Evolutionary conservation across 805 yeast species (phyloP), one percentile per base, ranked within the genome.

Genomic region (Saccharomycopsis sp.): DNA sequence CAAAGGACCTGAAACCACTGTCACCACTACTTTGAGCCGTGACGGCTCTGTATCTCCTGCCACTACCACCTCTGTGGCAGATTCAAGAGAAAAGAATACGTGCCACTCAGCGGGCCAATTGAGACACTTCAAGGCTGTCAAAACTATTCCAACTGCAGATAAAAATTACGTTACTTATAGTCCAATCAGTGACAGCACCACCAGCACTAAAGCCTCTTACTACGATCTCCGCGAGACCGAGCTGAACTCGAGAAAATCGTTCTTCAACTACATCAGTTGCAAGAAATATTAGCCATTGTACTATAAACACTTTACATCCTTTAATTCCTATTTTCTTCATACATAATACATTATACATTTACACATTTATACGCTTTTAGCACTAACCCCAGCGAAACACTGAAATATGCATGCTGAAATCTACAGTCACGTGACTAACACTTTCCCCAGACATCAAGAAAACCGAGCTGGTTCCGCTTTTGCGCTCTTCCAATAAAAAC

Each of bases 251-350:
- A 56, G 59, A 52, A 56, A 56, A 38, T 52, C 59, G 20, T 42
- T 56, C 12, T 29, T 56, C 23, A 52, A 56, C 22, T 56, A 41
- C 23, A 49, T 56, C 20, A 29, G 47, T 25, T 56, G 59, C 53
- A 42, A 54, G 53, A 19, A 19, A 19, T 54, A 17, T 29, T 29
- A 12, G 12, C 38, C 38, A 29, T 29, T 29, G 38, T 29, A 29
- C 5, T 29, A 29, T 29, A n/a, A n/a, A n/a, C n/a, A n/a, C n/a
- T n/a, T n/a, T n/a, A n/a, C n/a, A n/a, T n/a, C n/a, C n/a, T n/a
- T n/a, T n/a, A n/a, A n/a, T n/a, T n/a, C n/a, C n/a, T n/a, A n/a
- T n/a, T n/a, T n/a, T n/a, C n/a, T n/a, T n/a, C n/a, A n/a, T n/a
- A n/a, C n/a, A n/a, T n/a, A n/a, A n/a, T n/a, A n/a, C n/a, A n/a